Conservation (phyloP, 306 rosid genomes). For the Sicyos edulis region DNA sequence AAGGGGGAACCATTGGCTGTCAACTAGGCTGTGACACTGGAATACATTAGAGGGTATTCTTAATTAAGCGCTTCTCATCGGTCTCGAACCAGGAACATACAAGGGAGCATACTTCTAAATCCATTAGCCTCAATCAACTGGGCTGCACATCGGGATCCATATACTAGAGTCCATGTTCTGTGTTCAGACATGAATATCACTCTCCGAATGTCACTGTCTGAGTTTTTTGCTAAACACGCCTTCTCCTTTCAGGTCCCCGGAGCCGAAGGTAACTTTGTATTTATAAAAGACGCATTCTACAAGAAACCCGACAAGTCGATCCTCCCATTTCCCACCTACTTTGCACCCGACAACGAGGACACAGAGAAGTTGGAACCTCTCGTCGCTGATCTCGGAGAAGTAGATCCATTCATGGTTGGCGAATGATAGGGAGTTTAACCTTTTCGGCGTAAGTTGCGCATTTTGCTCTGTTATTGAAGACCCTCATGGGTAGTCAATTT, state of each 20-base stretch:
- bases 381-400: slow-evolving; percentile 85
- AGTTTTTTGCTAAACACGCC: slow-evolving; percentile 19
- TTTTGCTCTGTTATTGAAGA: not conserved
- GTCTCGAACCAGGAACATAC: too few species aligned
- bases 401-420: slow-evolving; percentile 79
- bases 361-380: slow-evolving; percentile 43
- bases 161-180: slow-evolving; percentile 5
- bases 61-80: too few species aligned
- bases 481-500: slow-evolving; percentile 3
- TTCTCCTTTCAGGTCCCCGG: slow-evolving; percentile 72
- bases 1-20: too few species aligned
- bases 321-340: slow-evolving; percentile 89
- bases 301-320: slow-evolving; percentile 57
- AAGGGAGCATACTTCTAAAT: too few species aligned
- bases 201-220: slow-evolving; percentile 1
- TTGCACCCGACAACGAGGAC: slow-evolving; percentile 59
- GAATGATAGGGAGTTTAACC: slow-evolving; percentile 33
- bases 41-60: too few species aligned
- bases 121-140: too few species aligned
- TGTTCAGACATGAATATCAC: not conserved
- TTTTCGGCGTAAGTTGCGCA: not conserved
- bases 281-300: slow-evolving; percentile 68
- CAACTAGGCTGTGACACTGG: too few species aligned
- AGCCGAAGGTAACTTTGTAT: slow-evolving; percentile 88
- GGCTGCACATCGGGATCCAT: not conserved